Percentiles rank a stretch among this genome's conserved stretches.
These are phyloP conservation scores for Vaucheria bursata DNA, from an alignment of 352 stramenopile species.

Conservation along the genomic window DNA sequence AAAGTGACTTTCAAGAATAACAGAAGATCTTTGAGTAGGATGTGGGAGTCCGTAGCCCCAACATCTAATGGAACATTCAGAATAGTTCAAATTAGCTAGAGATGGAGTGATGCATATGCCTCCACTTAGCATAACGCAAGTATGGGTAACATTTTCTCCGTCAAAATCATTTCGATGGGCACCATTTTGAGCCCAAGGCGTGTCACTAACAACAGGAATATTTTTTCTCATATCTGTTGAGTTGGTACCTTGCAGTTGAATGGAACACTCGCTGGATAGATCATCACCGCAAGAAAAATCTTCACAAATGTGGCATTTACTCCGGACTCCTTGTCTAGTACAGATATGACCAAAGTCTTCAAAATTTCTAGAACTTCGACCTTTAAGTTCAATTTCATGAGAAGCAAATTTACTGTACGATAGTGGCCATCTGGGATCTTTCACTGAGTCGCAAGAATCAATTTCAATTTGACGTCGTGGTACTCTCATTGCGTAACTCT, in stretches of 20 bases:
- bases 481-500: slow-evolving; percentile 56
- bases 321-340: slow-evolving; percentile 68
- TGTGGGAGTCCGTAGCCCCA: slow-evolving; percentile 63
- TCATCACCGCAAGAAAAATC: slow-evolving; percentile 64
- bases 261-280: slow-evolving; percentile 57
- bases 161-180: slow-evolving; percentile 83
- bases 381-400: slow-evolving; percentile 73
- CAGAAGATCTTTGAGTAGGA: not conserved
- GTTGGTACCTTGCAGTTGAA: slow-evolving; percentile 78
- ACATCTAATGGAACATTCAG: slow-evolving; percentile 72
- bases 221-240: slow-evolving; percentile 63
- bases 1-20: not conserved
- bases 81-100: slow-evolving; percentile 59
- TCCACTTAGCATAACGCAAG: slow-evolving; percentile 79
- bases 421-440: slow-evolving; percentile 77
- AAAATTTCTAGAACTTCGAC: slow-evolving; percentile 67
- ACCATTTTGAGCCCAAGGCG: slow-evolving; percentile 77
- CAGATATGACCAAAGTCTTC: slow-evolving; percentile 85
- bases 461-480: slow-evolving; percentile 69
- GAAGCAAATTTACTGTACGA: slow-evolving; percentile 71
- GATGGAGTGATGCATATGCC: slow-evolving; percentile 60
- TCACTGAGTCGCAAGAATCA: slow-evolving; percentile 71
- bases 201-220: slow-evolving; percentile 79
- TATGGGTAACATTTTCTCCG: slow-evolving; percentile 54
- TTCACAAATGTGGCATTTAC: slow-evolving; percentile 85